Evolutionary conservation across 257 asterid species (phyloP).

Genomic region (Capsicum chinense): DNA sequence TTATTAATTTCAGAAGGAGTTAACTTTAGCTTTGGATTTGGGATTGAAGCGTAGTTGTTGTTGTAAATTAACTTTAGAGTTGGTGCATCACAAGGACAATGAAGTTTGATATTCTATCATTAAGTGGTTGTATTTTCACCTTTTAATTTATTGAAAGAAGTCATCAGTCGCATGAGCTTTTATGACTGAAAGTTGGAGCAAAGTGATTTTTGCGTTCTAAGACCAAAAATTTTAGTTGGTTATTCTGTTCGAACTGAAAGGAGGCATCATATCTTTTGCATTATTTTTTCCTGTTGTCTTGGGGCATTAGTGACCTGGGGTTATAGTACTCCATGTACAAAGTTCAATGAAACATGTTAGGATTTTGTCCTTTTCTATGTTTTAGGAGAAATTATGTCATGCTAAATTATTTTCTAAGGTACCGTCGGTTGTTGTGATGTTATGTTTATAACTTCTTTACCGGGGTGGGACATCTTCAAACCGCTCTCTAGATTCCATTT

Average conservation of each 20-base stretch:
- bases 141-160: background rate
- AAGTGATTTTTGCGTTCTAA: background rate
- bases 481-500: background rate
- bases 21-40: background rate
- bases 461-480: background rate
- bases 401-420: background rate
- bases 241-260: background rate
- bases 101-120: background rate
- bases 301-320: background rate
- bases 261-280: background rate
- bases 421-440: background rate
- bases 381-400: background rate
- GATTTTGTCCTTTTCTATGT: background rate
- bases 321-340: background rate
- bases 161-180: background rate
- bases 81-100: background rate
- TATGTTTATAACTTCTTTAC: constrained; percentile 6
- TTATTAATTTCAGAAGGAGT: background rate
- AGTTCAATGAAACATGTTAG: background rate
- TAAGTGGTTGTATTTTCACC: background rate
- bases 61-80: background rate
- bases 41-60: background rate
- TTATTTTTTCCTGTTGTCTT: background rate
- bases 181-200: background rate
- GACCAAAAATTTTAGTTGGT: background rate